A percentile compares a stretch with the other conserved stretches of the same genome.
Conservation (phyloP, 805 yeast species). For the Wickerhamiella shivajii region DNA sequence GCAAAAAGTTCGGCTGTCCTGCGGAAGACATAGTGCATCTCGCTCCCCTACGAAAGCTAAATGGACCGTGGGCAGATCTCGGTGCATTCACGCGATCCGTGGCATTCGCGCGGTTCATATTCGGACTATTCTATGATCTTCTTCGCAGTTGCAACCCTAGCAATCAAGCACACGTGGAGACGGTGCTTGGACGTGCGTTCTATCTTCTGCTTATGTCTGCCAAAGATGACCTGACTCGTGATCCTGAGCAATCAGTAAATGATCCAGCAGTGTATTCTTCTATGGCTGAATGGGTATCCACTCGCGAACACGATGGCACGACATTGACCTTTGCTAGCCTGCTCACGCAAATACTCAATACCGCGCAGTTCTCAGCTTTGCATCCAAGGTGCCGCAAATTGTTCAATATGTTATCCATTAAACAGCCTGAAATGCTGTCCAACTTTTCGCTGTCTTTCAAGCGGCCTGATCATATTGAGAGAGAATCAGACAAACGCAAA, state of each 20-base stretch:
- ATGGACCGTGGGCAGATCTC: constrained; percentile 23
- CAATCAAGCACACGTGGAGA: constrained; percentile 35
- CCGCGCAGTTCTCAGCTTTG: constrained; percentile 1
- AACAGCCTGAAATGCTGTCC: constrained; percentile 8
- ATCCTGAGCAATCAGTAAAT: constrained; percentile 6
- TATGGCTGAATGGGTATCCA: constrained; percentile 9
- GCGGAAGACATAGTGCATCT: constrained; percentile 39
- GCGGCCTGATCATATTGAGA: constrained; percentile 4
- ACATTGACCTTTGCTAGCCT: constrained; percentile 14
- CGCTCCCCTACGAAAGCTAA: constrained; percentile 31
- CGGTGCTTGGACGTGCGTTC: constrained; percentile 41
- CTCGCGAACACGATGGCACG: constrained; percentile 6
- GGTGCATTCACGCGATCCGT: constrained; percentile 19
- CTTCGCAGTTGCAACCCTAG: constrained; percentile 17
- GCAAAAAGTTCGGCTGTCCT: constrained; percentile 28
- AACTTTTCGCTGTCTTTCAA: constrained; percentile 17
- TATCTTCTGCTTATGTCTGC: constrained; percentile 57
- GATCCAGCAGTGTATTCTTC: constrained; percentile 3
- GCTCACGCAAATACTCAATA: constrained; percentile 9
- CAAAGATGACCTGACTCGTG: constrained; percentile 24
- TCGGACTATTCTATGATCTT: constrained; percentile 10
- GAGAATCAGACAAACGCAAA: constrained; percentile 45
- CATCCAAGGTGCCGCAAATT: constrained; percentile 11
- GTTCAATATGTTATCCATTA: constrained; percentile 8
- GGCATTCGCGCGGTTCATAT: constrained; percentile 18